phyloP scores from a whole-genome alignment of 371 early-diverging fungal genomes.

The Saksenaea oblongispora region DNA sequence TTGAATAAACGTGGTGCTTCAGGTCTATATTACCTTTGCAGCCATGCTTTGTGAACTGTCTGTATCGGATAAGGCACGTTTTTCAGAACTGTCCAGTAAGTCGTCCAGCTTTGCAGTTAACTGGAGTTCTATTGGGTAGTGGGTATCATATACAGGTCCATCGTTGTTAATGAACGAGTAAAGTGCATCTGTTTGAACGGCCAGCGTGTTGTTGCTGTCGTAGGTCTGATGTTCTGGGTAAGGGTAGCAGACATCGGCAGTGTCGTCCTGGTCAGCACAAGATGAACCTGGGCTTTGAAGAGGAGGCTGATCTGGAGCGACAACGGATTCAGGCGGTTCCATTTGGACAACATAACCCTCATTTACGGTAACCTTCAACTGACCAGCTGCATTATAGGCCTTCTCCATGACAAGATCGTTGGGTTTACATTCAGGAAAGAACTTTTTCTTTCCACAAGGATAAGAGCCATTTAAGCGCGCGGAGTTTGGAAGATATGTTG shows the following conservation, averaged over 20 bases:
- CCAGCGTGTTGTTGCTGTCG: background rate
- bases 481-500: background rate
- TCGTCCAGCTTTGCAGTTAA: conserved; percentile 23
- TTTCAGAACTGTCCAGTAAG: conserved; percentile 12
- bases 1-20: background rate
- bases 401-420: background rate
- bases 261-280: background rate
- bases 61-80: background rate
- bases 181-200: background rate
- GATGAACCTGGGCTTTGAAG: background rate
- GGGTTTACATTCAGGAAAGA: conserved; percentile 3
- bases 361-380: background rate
- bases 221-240: background rate
- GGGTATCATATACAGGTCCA: background rate
- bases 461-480: conserved; percentile 1
- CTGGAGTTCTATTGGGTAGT: conserved; percentile 13
- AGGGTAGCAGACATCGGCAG: conserved; percentile 1
- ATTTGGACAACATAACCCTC: background rate
- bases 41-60: background rate
- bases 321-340: background rate
- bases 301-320: background rate
- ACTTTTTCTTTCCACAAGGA: background rate
- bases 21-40: background rate
- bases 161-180: background rate
- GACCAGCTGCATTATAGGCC: background rate